Evolutionary conservation across 2,329 filamentous ascomycete genomes (phyloP), one percentile per base, ranked within the genome.

Genomic region (Epichloe uncinata): DNA sequence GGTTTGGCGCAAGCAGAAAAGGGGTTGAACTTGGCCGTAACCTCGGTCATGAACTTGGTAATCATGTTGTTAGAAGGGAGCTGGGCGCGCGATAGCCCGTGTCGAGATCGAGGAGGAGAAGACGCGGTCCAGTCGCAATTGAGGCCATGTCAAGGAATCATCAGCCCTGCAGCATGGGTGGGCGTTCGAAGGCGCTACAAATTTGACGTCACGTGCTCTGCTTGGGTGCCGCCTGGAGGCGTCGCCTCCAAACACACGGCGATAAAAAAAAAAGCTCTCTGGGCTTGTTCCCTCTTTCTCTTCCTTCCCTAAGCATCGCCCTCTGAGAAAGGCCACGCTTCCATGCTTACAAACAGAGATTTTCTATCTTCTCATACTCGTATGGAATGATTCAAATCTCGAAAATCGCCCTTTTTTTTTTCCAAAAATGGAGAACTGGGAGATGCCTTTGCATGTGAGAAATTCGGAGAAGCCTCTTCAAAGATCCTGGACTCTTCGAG

Each of bases 1-100:
- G 90, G 84, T 63, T 88, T 89, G 54, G 87, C 82, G 64, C 78
- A 75, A 22, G 77, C 70, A 30, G 82, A 85, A 78, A 97, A 97
- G 38, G 93, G 91, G 70, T 95, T 95, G 81, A 97, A 96, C 65
- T 81, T 81, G 56, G 88, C 84, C 61, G 78, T 81, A 60, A 97
- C 82, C 65, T 88, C 81, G 66, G 89, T 91, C 66, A 94, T 79
- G 73, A 87, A 93, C 64, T 83, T 82, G 52, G 86, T 91, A 54
- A 93, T 87, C 87, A 93, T 93, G 47, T 66, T 73, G 63, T 52
- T 45, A 55, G 47, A 20, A 43, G 52, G 34, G 40, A 13, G 37
- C 50, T 47, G 52, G 47, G 45, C 37, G 52, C 46, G 55, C 44
- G 40, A 42, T 16, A 38, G 42, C 38, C 40, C 15, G 4, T 30